Percentiles rank a stretch among this genome's conserved stretches.
Evolutionary conservation across 164 flowering plant species (phyloP).

Genomic region (Berberis thunbergii): DNA sequence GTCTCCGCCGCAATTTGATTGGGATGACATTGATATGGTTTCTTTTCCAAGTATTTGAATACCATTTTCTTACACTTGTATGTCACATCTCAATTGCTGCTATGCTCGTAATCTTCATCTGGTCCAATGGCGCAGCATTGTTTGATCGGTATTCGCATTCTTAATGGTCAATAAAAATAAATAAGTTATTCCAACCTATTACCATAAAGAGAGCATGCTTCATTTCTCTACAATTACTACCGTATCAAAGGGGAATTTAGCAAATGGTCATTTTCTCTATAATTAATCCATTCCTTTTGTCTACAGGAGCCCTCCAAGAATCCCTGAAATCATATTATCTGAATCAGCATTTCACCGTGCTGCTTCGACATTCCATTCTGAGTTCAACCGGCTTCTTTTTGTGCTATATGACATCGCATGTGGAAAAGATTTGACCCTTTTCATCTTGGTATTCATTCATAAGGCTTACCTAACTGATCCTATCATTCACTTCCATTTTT

Average conservation of each 20-base stretch:
- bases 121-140: constrained; percentile 39
- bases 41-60: constrained; percentile 66
- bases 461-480: neutral
- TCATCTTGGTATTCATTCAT: constrained; percentile 37
- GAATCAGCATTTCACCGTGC: constrained; percentile 30
- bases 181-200: neutral
- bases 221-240: too few species aligned
- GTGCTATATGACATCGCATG: constrained; percentile 31
- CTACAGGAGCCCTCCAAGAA: constrained; percentile 42
- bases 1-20: constrained; percentile 38
- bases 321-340: constrained; percentile 32
- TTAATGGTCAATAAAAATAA: too few species aligned
- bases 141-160: constrained; percentile 32
- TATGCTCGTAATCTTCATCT: constrained; percentile 57
- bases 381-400: constrained; percentile 26
- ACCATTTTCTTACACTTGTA: constrained; percentile 69
- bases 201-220: too few species aligned
- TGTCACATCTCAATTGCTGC: constrained; percentile 52
- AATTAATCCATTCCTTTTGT: neutral
- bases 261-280: neutral
- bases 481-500: neutral
- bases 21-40: constrained; percentile 53
- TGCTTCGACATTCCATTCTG: constrained; percentile 28
- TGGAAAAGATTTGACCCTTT: constrained; percentile 41
- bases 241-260: neutral